Evolutionary conservation across 805 yeast species (phyloP).

Genomic region (Cyberlindnera veronae): DNA sequence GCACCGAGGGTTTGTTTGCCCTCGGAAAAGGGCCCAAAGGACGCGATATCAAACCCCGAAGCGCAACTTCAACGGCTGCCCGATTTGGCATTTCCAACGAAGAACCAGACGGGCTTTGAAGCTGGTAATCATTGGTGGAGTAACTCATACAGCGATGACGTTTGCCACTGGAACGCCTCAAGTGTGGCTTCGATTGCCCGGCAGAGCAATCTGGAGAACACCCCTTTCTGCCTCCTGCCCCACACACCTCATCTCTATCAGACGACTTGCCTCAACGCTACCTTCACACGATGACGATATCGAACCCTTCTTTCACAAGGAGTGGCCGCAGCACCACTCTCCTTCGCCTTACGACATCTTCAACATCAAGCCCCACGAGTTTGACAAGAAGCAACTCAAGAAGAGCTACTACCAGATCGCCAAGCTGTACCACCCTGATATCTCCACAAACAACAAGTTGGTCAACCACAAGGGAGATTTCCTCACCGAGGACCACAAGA

Average conservation of each 20-base stretch:
- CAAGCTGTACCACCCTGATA: conserved; percentile 82
- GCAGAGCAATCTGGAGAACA: neutral
- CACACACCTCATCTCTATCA: neutral
- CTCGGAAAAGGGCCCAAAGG: too few species aligned
- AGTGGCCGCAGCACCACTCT: conserved; percentile 54
- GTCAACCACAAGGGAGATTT: conserved; percentile 30
- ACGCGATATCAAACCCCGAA: too few species aligned
- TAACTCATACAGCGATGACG: too few species aligned
- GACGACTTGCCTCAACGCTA: conserved; percentile 1
- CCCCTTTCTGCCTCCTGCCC: neutral
- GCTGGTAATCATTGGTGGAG: too few species aligned
- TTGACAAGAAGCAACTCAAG: conserved; percentile 41
- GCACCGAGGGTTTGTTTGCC: too few species aligned
- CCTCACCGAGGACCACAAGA: conserved; percentile 33
- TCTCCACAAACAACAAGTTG: conserved; percentile 28
- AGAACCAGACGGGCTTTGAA: too few species aligned
- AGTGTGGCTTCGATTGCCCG: too few species aligned
- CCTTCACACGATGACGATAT: neutral
- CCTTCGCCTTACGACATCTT: conserved; percentile 77
- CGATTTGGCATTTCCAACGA: too few species aligned
- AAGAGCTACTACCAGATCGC: conserved; percentile 56
- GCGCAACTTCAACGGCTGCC: too few species aligned
- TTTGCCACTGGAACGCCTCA: too few species aligned
- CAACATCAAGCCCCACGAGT: conserved; percentile 33
- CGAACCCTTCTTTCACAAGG: conserved; percentile 19